Evolutionary conservation across 2,329 filamentous ascomycete species (phyloP).

Genomic region (Thyridium curvatum): DNA sequence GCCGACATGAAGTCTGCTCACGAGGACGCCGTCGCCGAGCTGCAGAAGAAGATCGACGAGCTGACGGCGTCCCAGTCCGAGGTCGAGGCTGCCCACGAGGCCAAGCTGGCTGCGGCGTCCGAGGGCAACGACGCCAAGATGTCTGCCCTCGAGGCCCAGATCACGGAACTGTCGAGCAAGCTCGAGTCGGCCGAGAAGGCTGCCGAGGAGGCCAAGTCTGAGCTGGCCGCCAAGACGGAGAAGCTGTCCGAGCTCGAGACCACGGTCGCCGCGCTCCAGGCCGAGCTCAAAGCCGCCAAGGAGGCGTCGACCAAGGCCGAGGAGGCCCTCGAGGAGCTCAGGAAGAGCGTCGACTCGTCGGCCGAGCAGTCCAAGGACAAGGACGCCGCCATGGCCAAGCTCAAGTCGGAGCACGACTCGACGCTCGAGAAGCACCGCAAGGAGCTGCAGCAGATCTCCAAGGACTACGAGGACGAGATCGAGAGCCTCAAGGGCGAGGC

Average conservation of each 20-base stretch:
- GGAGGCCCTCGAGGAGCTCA: slow-evolving; percentile 39
- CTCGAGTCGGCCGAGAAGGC: slow-evolving; percentile 41
- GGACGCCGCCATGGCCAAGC: slow-evolving; percentile 40
- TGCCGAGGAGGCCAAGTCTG: slow-evolving; percentile 31
- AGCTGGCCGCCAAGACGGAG: slow-evolving; percentile 35
- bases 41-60: slow-evolving; percentile 51
- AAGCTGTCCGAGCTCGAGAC: slow-evolving; percentile 31
- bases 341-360: slow-evolving; percentile 41
- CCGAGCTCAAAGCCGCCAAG: slow-evolving; percentile 39
- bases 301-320: slow-evolving; percentile 33
- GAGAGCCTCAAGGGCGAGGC: slow-evolving; percentile 57
- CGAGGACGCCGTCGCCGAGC: slow-evolving; percentile 36
- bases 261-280: slow-evolving; percentile 34
- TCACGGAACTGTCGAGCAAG: slow-evolving; percentile 42
- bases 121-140: slow-evolving; percentile 39
- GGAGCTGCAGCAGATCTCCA: slow-evolving; percentile 51
- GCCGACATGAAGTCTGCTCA: slow-evolving; percentile 44
- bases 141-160: slow-evolving; percentile 43
- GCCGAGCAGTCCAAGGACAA: slow-evolving; percentile 39
- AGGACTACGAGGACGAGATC: slow-evolving; percentile 60
- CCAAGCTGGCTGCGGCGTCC: slow-evolving; percentile 36
- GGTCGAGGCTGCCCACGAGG: slow-evolving; percentile 36
- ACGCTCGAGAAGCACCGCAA: slow-evolving; percentile 44
- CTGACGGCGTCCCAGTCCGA: slow-evolving; percentile 39
- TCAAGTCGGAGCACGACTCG: slow-evolving; percentile 41